Percentiles rank a stretch among this genome's conserved stretches.
Conservation (phyloP, 257 asterid species). For the Solanum acaule region DNA sequence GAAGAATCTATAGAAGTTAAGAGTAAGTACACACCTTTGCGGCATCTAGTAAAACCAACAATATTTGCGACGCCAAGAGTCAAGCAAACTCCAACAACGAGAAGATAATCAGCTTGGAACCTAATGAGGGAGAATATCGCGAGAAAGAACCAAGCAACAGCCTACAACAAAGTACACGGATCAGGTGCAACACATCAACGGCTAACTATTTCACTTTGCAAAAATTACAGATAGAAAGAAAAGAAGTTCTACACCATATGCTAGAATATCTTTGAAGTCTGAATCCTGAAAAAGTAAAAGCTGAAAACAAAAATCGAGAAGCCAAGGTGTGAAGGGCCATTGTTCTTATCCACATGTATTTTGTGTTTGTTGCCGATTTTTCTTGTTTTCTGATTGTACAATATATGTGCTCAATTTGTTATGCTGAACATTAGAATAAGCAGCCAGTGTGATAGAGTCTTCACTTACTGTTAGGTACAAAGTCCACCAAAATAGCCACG, state of each 20-base stretch:
- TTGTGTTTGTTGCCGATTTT: background rate
- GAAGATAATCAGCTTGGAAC: slow-evolving; percentile 92
- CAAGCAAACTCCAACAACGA: slow-evolving; percentile 95
- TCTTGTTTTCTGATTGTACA: background rate
- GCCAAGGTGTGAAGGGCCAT: background rate
- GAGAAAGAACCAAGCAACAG: slow-evolving; percentile 71
- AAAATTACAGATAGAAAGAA: background rate
- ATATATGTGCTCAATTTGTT: background rate
- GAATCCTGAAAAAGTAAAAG: background rate
- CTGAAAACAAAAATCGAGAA: background rate
- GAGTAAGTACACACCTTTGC: slow-evolving; percentile 54
- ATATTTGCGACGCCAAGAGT: slow-evolving; percentile 95
- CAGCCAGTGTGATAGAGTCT: background rate
- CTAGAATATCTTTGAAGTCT: background rate
- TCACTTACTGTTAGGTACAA: slow-evolving; percentile 72
- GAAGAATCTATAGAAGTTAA: background rate
- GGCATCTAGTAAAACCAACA: slow-evolving; percentile 93
- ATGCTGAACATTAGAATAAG: background rate
- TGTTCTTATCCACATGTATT: background rate
- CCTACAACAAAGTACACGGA: slow-evolving; percentile 26
- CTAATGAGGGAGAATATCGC: slow-evolving; percentile 81
- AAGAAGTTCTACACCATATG: background rate
- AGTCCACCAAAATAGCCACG: slow-evolving; percentile 99
- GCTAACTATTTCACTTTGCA: background rate
- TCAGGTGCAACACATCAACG: background rate